Percentiles rank a stretch among this genome's conserved stretches.
Conservation (phyloP, 129 eudicot species). For the Flaveria robusta region DNA sequence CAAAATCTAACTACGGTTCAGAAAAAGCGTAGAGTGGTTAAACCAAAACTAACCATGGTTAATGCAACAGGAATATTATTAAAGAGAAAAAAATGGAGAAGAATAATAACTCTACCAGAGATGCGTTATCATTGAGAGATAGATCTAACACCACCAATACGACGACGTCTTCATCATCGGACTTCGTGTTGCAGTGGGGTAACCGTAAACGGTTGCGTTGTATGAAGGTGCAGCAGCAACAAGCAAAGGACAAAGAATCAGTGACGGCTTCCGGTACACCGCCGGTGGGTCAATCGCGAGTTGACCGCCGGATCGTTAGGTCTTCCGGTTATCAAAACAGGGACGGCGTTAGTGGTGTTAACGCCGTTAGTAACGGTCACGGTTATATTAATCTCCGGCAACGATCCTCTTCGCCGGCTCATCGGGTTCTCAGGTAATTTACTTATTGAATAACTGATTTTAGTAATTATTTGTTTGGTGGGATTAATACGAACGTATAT, state of each 20-base stretch:
- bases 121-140: conserved; percentile 37
- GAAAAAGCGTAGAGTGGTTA: background rate
- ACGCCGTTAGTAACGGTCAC: conserved; percentile 31
- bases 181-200: conserved; percentile 82
- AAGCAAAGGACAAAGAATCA: conserved; percentile 25
- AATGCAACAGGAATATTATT: conserved; percentile 49
- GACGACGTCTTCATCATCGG: conserved; percentile 52
- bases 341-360: too few relatives aligned
- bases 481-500: background rate
- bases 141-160: conserved; percentile 35
- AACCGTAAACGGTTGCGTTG: conserved; percentile 68
- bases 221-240: conserved; percentile 64
- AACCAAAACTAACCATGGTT: conserved; percentile 47
- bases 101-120: conserved; percentile 17
- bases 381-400: conserved; percentile 64
- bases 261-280: conserved; percentile 37
- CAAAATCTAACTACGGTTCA: conserved; percentile 33
- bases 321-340: too few relatives aligned
- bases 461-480: background rate
- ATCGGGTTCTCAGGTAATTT: conserved; percentile 57
- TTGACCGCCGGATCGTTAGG: conserved; percentile 43
- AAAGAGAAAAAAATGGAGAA: conserved; percentile 49
- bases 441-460: background rate
- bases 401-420: conserved; percentile 52
- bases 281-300: conserved; percentile 40